Evolutionary conservation across 177 flowering plant species (phyloP).

Genomic region (Vitis hybrid): DNA sequence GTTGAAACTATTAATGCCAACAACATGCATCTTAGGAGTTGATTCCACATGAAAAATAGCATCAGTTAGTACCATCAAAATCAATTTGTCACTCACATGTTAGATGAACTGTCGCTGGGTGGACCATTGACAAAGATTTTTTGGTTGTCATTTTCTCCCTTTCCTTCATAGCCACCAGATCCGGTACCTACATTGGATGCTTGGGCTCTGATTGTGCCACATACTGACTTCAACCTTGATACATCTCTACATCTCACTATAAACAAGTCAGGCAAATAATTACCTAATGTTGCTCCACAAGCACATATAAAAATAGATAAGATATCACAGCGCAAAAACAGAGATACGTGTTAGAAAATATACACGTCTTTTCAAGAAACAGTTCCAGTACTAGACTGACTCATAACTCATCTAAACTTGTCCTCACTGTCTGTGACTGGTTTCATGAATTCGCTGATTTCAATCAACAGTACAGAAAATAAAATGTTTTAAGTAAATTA

Average conservation of each 20-base stretch:
- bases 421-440: no score
- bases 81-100: slow-evolving; percentile 43
- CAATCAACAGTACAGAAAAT: no score
- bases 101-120: slow-evolving; percentile 33
- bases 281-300: background rate
- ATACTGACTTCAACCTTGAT: slow-evolving; percentile 22
- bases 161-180: slow-evolving; percentile 60
- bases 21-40: background rate
- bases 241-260: slow-evolving; percentile 47
- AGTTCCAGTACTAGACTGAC: no score
- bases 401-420: no score
- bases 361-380: no score
- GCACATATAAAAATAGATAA: background rate
- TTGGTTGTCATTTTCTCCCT: slow-evolving; percentile 40
- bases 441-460: no score
- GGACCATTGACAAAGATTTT: slow-evolving; percentile 20
- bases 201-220: slow-evolving; percentile 40
- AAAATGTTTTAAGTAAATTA: no score
- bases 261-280: slow-evolving; percentile 9
- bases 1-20: background rate
- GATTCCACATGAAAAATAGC: background rate
- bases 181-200: slow-evolving; percentile 71
- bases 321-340: background rate
- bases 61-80: background rate
- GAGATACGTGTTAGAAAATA: background rate